Conservation (phyloP, 176 grass and related monocot genomes). For the Tillandsia leiboldiana region DNA sequence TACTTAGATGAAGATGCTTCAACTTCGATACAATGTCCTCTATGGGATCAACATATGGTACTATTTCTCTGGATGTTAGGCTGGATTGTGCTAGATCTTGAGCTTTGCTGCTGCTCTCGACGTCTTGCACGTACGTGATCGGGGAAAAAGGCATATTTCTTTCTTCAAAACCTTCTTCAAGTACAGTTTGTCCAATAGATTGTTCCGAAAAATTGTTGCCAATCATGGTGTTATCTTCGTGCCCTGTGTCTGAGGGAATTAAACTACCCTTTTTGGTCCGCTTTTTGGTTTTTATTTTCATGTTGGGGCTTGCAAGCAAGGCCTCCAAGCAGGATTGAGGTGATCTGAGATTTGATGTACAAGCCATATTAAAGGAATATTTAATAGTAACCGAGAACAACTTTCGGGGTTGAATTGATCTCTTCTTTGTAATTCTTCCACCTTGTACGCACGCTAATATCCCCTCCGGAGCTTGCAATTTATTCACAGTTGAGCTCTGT, state of each 20-base stretch:
- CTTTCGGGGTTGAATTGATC: constrained; percentile 29
- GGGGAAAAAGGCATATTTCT: not conserved
- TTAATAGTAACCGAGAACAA: constrained; percentile 17
- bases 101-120: constrained; percentile 13
- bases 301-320: constrained; percentile 20
- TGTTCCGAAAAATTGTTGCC: constrained; percentile 9
- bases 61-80: constrained; percentile 26
- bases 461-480: constrained; percentile 26
- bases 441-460: constrained; percentile 30
- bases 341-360: not conserved
- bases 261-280: constrained; percentile 32
- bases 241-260: constrained; percentile 20
- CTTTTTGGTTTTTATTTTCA: constrained; percentile 46
- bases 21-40: constrained; percentile 33
- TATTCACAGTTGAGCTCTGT: constrained; percentile 2
- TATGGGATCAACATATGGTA: constrained; percentile 29
- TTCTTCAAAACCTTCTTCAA: constrained; percentile 10
- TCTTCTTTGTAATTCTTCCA: constrained; percentile 40
- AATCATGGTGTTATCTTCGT: constrained; percentile 10
- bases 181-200: constrained; percentile 13
- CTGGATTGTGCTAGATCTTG: constrained; percentile 18
- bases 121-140: constrained; percentile 1
- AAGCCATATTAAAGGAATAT: not conserved
- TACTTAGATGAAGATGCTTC: constrained; percentile 34
- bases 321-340: constrained; percentile 33